These are phyloP conservation scores for Teratosphaeriaceae sp. DNA, from an alignment of 2,329 filamentous ascomycete genomes.

Conservation along the genomic window DNA sequence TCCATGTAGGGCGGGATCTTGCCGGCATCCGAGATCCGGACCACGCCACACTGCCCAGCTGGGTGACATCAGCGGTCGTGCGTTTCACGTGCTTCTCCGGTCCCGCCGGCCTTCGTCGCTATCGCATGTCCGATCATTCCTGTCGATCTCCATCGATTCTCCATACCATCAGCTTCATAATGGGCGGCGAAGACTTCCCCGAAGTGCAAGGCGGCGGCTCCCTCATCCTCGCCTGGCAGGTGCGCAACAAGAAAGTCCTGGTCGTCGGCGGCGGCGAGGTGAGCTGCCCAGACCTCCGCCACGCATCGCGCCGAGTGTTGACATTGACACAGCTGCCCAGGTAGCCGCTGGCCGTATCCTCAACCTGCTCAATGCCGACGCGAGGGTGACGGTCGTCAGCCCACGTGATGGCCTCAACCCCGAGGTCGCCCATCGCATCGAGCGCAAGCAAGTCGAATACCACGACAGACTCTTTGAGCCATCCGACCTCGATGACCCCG, in stretches of 20 bases:
- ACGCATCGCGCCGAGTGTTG: conserved; percentile 12
- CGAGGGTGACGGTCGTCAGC: conserved; percentile 77
- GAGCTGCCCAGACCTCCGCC: conserved; percentile 25
- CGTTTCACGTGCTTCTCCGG: not conserved
- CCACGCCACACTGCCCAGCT: too few relatives aligned
- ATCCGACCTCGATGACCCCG: conserved; percentile 67
- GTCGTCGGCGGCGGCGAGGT: conserved; percentile 95
- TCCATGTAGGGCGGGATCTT: not conserved
- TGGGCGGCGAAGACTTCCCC: conserved; percentile 50
- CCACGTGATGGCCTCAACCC: conserved; percentile 73
- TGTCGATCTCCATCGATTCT: too few relatives aligned
- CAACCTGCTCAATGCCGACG: conserved; percentile 91
- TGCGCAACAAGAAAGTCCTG: conserved; percentile 80
- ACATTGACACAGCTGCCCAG: conserved; percentile 43
- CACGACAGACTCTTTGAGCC: conserved; percentile 79
- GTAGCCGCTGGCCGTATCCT: conserved; percentile 93
- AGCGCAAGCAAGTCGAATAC: conserved; percentile 68
- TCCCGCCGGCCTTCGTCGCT: not conserved
- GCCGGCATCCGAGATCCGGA: not conserved
- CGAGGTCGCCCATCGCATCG: conserved; percentile 78
- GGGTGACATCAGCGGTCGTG: not conserved
- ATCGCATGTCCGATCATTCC: too few relatives aligned
- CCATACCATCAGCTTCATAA: too few relatives aligned
- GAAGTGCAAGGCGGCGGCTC: conserved; percentile 85
- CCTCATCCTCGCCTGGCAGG: conserved; percentile 92